phyloP scores from a whole-genome alignment of 257 asterid species.

The Penstemon barbatus region DNA sequence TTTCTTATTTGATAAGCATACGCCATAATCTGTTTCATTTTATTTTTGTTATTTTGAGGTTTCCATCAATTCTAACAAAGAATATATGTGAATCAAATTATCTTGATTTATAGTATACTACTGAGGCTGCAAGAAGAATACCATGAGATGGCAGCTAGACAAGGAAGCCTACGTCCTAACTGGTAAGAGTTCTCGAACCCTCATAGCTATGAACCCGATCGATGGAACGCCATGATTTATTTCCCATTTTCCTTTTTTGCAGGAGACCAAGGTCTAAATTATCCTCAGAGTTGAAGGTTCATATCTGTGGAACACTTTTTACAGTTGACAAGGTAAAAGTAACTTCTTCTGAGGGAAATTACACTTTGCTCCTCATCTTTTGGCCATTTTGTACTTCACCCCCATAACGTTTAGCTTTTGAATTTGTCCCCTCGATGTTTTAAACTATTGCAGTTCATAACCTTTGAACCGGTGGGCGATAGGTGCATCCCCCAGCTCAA shows the following conservation, averaged over 20 bases:
- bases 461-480: too few relatives aligned
- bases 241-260: neutral
- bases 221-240: neutral
- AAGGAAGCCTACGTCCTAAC: conserved; percentile 30
- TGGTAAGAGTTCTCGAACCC: conserved; percentile 31
- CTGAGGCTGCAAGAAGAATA: conserved; percentile 14
- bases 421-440: too few relatives aligned
- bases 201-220: neutral
- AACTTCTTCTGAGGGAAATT: neutral
- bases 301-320: conserved; percentile 49
- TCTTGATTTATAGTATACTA: neutral
- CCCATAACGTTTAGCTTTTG: too few relatives aligned
- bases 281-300: conserved; percentile 48
- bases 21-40: neutral
- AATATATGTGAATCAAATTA: neutral
- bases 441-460: too few relatives aligned
- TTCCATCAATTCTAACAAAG: neutral
- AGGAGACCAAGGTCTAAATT: conserved; percentile 53
- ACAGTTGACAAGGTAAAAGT: conserved; percentile 50
- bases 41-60: too few relatives aligned
- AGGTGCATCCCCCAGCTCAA: too few relatives aligned
- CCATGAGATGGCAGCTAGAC: conserved; percentile 44
- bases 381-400: too few relatives aligned
- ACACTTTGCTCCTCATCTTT: too few relatives aligned
- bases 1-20: neutral